Evolutionary conservation across 2,329 filamentous ascomycete genomes (phyloP).

Genomic region (Monilinia fructicola): DNA sequence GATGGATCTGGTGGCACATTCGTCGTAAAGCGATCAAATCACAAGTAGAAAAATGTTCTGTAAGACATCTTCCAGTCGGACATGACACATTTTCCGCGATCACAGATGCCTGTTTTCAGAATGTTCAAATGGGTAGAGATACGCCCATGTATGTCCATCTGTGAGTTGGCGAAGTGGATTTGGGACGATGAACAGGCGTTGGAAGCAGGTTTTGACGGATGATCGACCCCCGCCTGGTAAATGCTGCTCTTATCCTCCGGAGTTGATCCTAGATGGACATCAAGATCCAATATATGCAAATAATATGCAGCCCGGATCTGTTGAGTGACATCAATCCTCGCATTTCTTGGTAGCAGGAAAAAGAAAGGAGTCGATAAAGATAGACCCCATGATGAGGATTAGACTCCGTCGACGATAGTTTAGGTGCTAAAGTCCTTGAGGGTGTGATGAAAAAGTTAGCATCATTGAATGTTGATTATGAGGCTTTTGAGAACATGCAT

Average conservation of each 20-base stretch:
- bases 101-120: neutral
- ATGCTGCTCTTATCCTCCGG: conserved; percentile 25
- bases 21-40: conserved; percentile 19
- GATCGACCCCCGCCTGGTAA: conserved; percentile 32
- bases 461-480: conserved; percentile 7
- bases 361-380: conserved; percentile 8
- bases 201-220: conserved; percentile 31
- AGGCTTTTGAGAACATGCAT: conserved; percentile 20
- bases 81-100: neutral
- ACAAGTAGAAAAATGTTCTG: neutral
- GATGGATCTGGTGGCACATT: conserved; percentile 27
- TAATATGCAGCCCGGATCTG: conserved; percentile 27
- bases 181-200: conserved; percentile 14
- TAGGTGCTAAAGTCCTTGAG: neutral
- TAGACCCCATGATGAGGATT: conserved; percentile 5
- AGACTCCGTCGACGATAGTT: neutral
- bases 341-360: conserved; percentile 18
- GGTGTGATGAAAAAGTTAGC: conserved; percentile 17
- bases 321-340: conserved; percentile 29
- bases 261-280: conserved; percentile 32
- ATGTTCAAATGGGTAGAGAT: conserved; percentile 3
- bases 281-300: conserved; percentile 38
- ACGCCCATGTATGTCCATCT: conserved; percentile 2
- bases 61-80: neutral
- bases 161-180: conserved; percentile 16